A percentile compares a stretch with the other conserved stretches of the same genome.
Evolutionary conservation across 202 grass and related monocot species (phyloP).

Genomic region (Digitaria exilis): DNA sequence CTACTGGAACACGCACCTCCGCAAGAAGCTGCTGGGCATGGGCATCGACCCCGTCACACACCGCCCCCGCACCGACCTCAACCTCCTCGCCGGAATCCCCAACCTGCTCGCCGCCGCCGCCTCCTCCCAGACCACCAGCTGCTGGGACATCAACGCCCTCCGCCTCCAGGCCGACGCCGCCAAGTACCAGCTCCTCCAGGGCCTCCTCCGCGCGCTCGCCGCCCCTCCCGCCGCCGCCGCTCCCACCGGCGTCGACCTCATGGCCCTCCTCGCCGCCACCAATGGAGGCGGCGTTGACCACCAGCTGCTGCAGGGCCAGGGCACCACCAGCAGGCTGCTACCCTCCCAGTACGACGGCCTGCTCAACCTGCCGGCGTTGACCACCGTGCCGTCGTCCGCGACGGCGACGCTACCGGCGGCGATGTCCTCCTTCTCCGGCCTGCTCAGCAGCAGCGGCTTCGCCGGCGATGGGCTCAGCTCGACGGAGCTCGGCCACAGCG

Average conservation of each 20-base stretch:
- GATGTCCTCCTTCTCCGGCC: conserved; percentile 26
- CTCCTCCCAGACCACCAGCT: not conserved
- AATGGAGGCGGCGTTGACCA: conserved; percentile 19
- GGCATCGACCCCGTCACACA: conserved; percentile 95
- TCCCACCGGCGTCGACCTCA: conserved; percentile 44
- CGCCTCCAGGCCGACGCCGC: conserved; percentile 91
- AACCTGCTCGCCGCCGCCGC: conserved; percentile 40
- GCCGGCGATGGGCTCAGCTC: conserved; percentile 48
- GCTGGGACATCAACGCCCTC: conserved; percentile 62
- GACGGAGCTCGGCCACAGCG: conserved; percentile 39
- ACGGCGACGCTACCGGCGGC: conserved; percentile 11
- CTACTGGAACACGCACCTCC: conserved; percentile 95
- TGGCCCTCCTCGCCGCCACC: conserved; percentile 47
- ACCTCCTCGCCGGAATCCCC: conserved; percentile 54
- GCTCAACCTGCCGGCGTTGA: conserved; percentile 49
- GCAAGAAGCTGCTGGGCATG: conserved; percentile 75
- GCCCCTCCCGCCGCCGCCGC: not conserved
- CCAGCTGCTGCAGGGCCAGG: not conserved
- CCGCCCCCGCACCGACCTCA: conserved; percentile 63
- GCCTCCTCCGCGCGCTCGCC: conserved; percentile 58
- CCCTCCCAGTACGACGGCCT: conserved; percentile 44
- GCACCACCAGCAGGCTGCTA: not conserved
- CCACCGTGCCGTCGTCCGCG: conserved; percentile 13
- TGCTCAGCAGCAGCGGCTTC: not conserved
- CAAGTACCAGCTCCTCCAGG: conserved; percentile 77